These are phyloP conservation scores for Zychaea mexicana DNA, from an alignment of 371 early-diverging fungal genomes.

Conservation along the genomic window DNA sequence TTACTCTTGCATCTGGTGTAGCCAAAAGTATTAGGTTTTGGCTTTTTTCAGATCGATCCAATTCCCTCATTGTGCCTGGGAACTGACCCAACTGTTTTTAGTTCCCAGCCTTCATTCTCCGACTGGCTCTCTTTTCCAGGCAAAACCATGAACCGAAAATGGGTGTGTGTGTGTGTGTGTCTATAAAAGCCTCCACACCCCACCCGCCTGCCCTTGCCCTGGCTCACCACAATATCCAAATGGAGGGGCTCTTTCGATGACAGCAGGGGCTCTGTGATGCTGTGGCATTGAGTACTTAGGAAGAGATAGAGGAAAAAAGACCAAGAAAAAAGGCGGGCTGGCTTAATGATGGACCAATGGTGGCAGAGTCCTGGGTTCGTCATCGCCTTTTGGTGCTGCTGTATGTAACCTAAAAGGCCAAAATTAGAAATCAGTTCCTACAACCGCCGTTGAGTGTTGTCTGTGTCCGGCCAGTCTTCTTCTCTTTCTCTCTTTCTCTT, in stretches of 20 bases:
- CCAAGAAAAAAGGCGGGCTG: too few relatives aligned
- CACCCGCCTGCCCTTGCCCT: too few relatives aligned
- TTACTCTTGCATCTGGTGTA: conserved; percentile 1
- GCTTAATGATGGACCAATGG: not conserved
- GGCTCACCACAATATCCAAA: too few relatives aligned
- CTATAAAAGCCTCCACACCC: too few relatives aligned
- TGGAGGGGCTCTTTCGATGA: too few relatives aligned
- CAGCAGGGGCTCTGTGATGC: not conserved
- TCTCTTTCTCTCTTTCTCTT: not conserved
- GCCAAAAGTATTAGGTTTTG: not conserved
- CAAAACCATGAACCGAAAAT: not conserved
- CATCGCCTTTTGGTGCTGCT: not conserved
- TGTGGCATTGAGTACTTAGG: too few relatives aligned
- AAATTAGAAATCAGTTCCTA: conserved; percentile 12
- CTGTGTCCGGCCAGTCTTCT: too few relatives aligned
- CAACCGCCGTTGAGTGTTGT: conserved; percentile 1
- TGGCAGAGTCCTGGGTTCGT: too few relatives aligned
- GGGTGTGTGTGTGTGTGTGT: too few relatives aligned
- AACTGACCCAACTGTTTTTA: too few relatives aligned
- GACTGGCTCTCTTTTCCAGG: not conserved
- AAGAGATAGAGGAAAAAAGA: too few relatives aligned
- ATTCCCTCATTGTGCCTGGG: not conserved
- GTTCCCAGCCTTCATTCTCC: not conserved
- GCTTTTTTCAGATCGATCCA: conserved; percentile 1
- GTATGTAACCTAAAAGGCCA: conserved; percentile 8